A percentile compares a stretch with the other conserved stretches of the same genome.
phyloP scores from a whole-genome alignment of 225 moss, liverwort and hornwort species.

The Pseudisothecium myosuroides region DNA sequence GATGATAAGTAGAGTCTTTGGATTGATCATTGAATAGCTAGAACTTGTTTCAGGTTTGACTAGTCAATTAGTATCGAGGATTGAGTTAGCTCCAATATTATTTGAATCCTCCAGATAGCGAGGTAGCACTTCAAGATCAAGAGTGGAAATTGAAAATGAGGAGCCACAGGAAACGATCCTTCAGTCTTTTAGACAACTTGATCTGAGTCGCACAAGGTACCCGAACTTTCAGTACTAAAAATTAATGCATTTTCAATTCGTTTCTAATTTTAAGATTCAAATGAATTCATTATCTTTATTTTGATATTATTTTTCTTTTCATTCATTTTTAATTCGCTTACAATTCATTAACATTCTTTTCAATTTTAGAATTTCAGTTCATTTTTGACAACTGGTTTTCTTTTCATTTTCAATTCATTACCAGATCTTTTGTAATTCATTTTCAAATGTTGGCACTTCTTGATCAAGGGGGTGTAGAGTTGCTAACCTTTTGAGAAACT shows the following conservation, averaged over 20 bases:
- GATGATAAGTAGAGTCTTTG: not conserved
- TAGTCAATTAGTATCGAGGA: not conserved
- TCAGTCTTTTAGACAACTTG: not conserved
- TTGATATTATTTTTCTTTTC: no score
- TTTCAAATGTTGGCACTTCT: not conserved
- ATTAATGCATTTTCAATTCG: not conserved
- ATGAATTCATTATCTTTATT: not conserved
- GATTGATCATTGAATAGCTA: not conserved
- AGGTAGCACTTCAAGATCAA: not conserved
- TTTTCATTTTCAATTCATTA: not conserved
- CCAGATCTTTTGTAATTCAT: no score
- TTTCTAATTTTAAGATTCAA: not conserved
- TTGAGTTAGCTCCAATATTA: not conserved
- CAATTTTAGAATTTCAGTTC: not conserved
- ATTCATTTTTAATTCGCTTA: not conserved
- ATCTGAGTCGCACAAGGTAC: not conserved
- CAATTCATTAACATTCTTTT: not conserved
- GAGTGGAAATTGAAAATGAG: not conserved
- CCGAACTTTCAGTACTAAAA: no score
- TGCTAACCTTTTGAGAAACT: constrained; percentile 31
- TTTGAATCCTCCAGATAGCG: not conserved
- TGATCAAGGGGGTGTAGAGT: not conserved
- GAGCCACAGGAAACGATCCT: not conserved
- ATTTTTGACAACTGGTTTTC: not conserved
- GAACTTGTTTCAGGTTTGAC: not conserved